Conservation (phyloP, 805 yeast genomes). For the Saccharomyces mikatae region DNA sequence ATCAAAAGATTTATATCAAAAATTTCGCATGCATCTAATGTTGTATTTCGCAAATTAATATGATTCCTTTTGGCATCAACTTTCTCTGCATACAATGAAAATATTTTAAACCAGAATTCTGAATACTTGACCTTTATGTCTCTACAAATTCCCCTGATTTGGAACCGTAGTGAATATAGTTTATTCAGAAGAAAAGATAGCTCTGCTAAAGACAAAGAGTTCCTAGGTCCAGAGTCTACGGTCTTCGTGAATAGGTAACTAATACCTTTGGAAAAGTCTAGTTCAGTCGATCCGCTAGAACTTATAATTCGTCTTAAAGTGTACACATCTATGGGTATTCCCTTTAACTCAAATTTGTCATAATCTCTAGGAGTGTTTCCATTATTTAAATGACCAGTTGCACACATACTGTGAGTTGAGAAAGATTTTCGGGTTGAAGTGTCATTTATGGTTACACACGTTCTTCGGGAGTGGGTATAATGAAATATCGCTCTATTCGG, state of each 20-base stretch:
- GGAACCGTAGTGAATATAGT: not conserved
- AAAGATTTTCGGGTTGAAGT: not conserved
- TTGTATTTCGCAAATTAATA: not conserved
- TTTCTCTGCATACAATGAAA: not conserved
- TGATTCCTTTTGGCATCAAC: not conserved
- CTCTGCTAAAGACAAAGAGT: not conserved
- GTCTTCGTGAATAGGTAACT: not conserved
- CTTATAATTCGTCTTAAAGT: not conserved
- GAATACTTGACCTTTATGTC: not conserved
- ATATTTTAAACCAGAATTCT: not conserved
- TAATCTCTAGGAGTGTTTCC: not conserved
- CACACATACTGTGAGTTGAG: not conserved
- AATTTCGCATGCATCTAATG: not conserved
- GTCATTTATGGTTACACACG: not conserved
- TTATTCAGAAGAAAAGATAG: not conserved
- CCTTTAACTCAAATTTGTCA: not conserved
- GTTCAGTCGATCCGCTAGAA: not conserved
- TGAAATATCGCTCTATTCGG: not conserved
- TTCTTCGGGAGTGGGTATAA: not conserved
- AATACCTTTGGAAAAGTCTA: not conserved
- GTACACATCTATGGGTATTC: not conserved
- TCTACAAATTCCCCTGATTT: not conserved
- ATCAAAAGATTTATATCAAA: slow-evolving; percentile 13
- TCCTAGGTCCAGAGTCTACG: not conserved
- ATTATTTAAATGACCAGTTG: not conserved